Evolutionary conservation across 2,329 filamentous ascomycete species (phyloP).

Genomic region (Alternaria metachromatica): DNA sequence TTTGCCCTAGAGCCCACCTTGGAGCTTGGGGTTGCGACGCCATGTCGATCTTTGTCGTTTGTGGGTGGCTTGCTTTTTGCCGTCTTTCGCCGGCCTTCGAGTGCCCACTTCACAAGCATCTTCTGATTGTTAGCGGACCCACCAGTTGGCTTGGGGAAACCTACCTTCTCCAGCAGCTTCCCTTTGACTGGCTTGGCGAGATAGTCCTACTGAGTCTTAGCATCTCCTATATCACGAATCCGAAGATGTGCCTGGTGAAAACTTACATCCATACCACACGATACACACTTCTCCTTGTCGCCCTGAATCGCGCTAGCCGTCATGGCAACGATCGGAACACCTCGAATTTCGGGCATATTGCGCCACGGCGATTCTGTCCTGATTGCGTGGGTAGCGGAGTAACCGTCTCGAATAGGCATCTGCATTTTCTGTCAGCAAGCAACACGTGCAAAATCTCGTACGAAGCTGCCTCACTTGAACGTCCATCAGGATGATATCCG

Average conservation of each 20-base stretch:
- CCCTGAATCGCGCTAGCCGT: conserved; percentile 80
- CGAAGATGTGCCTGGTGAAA: conserved; percentile 3
- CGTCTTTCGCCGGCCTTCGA: conserved; percentile 51
- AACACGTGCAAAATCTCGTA: not conserved
- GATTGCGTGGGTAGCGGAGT: conserved; percentile 76
- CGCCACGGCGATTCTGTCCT: conserved; percentile 72
- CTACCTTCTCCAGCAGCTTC: conserved; percentile 66
- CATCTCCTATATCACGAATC: conserved; percentile 16
- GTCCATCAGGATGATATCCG: conserved; percentile 81
- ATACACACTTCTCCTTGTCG: conserved; percentile 75
- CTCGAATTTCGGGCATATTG: conserved; percentile 58
- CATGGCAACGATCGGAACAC: conserved; percentile 81
- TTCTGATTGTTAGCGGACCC: conserved; percentile 23
- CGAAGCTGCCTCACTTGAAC: conserved; percentile 67
- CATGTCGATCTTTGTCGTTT: conserved; percentile 39
- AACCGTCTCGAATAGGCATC: conserved; percentile 71
- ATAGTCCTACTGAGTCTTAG: conserved; percentile 40
- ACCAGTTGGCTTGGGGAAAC: conserved; percentile 14
- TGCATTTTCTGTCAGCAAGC: conserved; percentile 5
- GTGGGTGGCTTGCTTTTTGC: conserved; percentile 30
- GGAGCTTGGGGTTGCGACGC: conserved; percentile 21
- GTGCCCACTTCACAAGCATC: conserved; percentile 72
- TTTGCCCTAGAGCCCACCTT: conserved; percentile 29
- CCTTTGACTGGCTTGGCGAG: conserved; percentile 67
- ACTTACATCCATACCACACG: conserved; percentile 70